Base-by-base conservation (phyloP, 768 basidiomycete genomes). In the Rubroboletus pulcherrimus region DNA sequence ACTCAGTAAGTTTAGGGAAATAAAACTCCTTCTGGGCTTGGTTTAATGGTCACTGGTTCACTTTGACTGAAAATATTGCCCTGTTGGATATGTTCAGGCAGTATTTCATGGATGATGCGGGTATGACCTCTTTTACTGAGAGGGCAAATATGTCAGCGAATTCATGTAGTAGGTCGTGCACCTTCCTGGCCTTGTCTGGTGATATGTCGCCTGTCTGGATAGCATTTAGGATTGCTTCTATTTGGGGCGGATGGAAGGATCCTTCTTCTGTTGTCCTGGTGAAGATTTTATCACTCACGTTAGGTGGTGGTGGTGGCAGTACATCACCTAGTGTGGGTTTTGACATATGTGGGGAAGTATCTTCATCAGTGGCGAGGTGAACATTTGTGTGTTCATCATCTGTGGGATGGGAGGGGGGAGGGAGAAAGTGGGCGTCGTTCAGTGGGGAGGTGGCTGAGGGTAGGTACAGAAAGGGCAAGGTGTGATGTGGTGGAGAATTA, bases 81-180 rank as follows among this genome's bases (percentile, higher is more conserved):
- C 17, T 29, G 6, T 46, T 7, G 52, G 6, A 46, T 39, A 2
- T 21, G 21, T 17, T 46, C 2, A 53, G 15, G 0, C 1, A 4
- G 4, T n/a, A 44, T 12, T 45, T 53, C 0, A 21, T 15, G 1
- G 8, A 15, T 1, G 3, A 2, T 2, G 21, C 7, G 1, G 29
- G 37, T 31, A 46, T 44, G 7, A 53, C 52, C 39, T 53, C 43
- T 0, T 10, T 10, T 7, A 53, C 12, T 0, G 37, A 53, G 0
- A 53, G 43, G 1, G 52, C 29, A 39, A 53, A 53, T 5, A 53
- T 10, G 7, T 53, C 52, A 35, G 44, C 24, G 1, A 30, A 53
- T 31, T 53, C 52, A 0, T 0, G 0, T 2, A 51, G 2, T 9
- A 51, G 41, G 9, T 24, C 15, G 2, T 1, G 11, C 1, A 51